A percentile compares a stretch with the other conserved stretches of the same genome.
Conservation (phyloP, 2,329 filamentous ascomycete species). For the Hymenotorrendiella dingleyae region DNA sequence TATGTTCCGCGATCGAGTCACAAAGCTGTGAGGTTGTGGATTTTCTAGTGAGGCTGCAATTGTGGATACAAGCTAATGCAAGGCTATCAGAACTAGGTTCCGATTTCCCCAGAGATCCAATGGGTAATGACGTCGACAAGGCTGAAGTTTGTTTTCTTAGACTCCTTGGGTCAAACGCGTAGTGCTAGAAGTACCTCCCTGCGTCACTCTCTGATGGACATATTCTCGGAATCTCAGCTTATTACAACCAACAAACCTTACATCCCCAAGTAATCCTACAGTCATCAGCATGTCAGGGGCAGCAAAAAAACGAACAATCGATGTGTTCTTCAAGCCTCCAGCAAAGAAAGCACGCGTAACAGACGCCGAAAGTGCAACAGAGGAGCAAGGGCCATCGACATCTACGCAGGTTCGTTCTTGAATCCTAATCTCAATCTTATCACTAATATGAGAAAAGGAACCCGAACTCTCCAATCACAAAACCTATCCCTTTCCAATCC, state of each 20-base stretch:
- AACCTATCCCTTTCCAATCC: conserved; percentile 47
- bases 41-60: conserved; percentile 14
- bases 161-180: background rate
- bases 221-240: background rate
- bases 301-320: conserved; percentile 56
- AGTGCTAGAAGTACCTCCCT: too few species aligned
- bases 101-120: background rate
- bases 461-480: conserved; percentile 33
- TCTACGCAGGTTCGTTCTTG: conserved; percentile 7
- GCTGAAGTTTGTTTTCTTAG: background rate
- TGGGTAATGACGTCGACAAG: conserved; percentile 9
- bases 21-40: background rate
- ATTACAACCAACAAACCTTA: background rate
- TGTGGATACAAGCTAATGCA: background rate
- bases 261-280: background rate
- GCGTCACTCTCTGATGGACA: too few species aligned
- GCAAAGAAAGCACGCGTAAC: conserved; percentile 34
- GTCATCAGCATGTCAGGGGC: conserved; percentile 24
- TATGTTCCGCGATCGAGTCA: conserved; percentile 4
- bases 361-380: conserved; percentile 5
- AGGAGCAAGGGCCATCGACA: background rate
- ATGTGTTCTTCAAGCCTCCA: conserved; percentile 58
- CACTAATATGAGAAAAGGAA: conserved; percentile 1
- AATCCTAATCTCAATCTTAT: background rate
- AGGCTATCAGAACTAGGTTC: background rate